A percentile compares a stretch with the other conserved stretches of the same genome.
Conservation (phyloP, 176 grass and related monocot genomes). For the Miscanthus lutarioriparius region DNA sequence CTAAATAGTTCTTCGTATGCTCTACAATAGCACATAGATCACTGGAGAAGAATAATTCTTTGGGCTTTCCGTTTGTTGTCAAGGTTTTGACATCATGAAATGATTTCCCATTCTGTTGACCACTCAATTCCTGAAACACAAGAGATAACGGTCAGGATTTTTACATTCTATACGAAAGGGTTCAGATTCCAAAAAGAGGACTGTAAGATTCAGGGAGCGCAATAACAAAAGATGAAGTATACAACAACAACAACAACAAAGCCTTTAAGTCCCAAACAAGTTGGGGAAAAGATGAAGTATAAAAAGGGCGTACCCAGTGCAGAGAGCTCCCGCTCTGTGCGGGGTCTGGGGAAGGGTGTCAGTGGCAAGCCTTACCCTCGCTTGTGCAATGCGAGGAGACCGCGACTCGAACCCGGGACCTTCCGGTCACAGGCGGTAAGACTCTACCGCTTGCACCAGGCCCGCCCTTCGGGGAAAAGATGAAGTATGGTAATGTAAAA, state of each 20-base stretch:
- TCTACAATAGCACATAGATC: constrained; percentile 97
- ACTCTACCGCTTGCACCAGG: no score
- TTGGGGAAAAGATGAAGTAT: no score
- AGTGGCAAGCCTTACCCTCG: no score
- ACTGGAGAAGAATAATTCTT: constrained; percentile 93
- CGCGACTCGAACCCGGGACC: no score
- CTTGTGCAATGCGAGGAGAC: no score
- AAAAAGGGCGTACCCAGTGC: no score
- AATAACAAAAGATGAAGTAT: background rate
- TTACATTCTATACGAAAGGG: background rate
- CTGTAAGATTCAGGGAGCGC: background rate
- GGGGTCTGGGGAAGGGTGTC: no score
- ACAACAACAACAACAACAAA: no score
- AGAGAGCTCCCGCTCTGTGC: no score
- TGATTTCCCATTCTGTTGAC: constrained; percentile 49
- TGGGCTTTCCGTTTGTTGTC: constrained; percentile 72
- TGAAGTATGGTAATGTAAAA: background rate
- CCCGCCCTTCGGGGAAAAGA: no score
- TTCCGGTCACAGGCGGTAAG: no score
- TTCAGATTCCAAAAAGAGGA: background rate
- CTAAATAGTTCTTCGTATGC: constrained; percentile 90
- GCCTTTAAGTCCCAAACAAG: no score
- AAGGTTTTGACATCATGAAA: constrained; percentile 84
- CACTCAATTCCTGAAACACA: constrained; percentile 66
- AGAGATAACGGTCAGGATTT: background rate